A percentile compares a stretch with the other conserved stretches of the same genome.
Evolutionary conservation across 1,139 yeast genomes (phyloP).

Genomic region (Blastobotrys niveus): DNA sequence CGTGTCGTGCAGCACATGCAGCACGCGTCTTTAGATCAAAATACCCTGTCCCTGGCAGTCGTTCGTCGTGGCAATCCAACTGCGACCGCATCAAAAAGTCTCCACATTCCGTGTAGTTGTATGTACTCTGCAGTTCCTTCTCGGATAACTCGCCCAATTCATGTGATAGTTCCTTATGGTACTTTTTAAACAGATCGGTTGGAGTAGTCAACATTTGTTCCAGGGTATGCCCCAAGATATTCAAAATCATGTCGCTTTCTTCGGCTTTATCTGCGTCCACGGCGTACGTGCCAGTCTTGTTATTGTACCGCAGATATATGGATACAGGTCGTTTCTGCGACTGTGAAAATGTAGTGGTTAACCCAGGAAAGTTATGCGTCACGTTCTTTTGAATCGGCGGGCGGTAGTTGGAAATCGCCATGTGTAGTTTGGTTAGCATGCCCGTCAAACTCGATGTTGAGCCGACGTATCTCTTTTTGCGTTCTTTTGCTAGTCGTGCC

Average conservation of each 20-base stretch:
- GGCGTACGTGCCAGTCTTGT: slow-evolving; percentile 45
- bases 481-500: slow-evolving; percentile 42
- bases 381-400: slow-evolving; percentile 43
- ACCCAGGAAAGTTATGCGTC: slow-evolving; percentile 41
- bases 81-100: slow-evolving; percentile 82
- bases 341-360: slow-evolving; percentile 30
- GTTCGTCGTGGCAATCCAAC: slow-evolving; percentile 70
- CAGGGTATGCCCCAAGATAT: slow-evolving; percentile 70
- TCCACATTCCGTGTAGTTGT: slow-evolving; percentile 69
- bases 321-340: slow-evolving; percentile 42
- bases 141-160: background rate
- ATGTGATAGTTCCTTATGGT: slow-evolving; percentile 19
- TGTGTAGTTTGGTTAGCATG: slow-evolving; percentile 67
- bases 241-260: slow-evolving; percentile 65
- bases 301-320: slow-evolving; percentile 38
- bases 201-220: slow-evolving; percentile 68
- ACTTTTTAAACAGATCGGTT: slow-evolving; percentile 43
- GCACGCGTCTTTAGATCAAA: slow-evolving; percentile 93
- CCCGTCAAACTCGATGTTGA: slow-evolving; percentile 89
- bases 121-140: slow-evolving; percentile 33
- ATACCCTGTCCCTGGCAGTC: slow-evolving; percentile 85
- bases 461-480: slow-evolving; percentile 51
- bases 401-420: slow-evolving; percentile 56
- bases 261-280: slow-evolving; percentile 66
- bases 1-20: slow-evolving; percentile 77